Evolutionary conservation across 257 asterid genomes (phyloP), one percentile per base, ranked within the genome.

Genomic region (Leonotis leonurus): DNA sequence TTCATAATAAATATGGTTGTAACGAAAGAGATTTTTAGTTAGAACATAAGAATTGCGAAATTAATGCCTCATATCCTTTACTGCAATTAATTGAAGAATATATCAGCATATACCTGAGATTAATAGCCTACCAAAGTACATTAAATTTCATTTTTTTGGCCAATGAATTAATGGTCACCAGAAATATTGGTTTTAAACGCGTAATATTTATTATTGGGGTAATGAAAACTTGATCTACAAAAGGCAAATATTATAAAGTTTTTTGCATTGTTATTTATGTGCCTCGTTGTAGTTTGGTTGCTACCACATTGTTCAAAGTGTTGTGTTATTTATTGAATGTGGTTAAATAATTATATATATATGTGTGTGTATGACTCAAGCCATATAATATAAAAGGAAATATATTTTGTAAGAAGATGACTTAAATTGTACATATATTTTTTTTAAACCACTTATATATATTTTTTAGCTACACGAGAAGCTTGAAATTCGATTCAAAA

Each of bases 111-210:
- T n/a, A n/a, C 57, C 72, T 56, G 72, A 67, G 33, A 56, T 56
- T 67, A 56, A 67, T 55, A 44, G 46, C 59, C 72, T 44, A 67
- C 64, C 65, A 56, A 56, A 33, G 29, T 30, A 41, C 37, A 43
- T 65, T 53, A 29, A 65, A 40, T 26, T 65, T 46, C 20, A 46
- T 1, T 33, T 18, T 17, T 53, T n/a, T 18, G 18, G 37, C 60
- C 30, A 2, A 17, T 36, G 0, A 35, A 12, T 49, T n/a, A n/a
- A n/a, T n/a, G 58, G 1, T 16, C 55, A 58, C 22, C 17, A 56
- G 16, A 25, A 22, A 30, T 35, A 56, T 33, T 67, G 25, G 53
- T 36, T 58, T 27, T n/a, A n/a, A 46, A 37, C 73, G 73, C 49
- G 73, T 68, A 30, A 33, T 51, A 36, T 57, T 35, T n/a, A n/a